Percentiles rank a stretch among this genome's conserved stretches.
Evolutionary conservation across 202 grass and related monocot genomes (phyloP).

Genomic region (Miscanthus sacchariflorus): DNA sequence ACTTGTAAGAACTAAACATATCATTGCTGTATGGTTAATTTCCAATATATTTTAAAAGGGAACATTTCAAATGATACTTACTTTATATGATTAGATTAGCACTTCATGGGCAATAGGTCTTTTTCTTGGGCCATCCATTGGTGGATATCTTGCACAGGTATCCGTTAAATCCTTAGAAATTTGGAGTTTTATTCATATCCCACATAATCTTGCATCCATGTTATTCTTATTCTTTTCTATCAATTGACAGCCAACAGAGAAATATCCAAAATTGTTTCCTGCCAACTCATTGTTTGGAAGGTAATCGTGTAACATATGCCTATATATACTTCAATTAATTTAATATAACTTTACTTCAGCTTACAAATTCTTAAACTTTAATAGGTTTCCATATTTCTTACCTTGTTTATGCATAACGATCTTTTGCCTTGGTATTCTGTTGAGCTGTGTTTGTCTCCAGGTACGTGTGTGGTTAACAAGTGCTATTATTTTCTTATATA

Average conservation of each 20-base stretch:
- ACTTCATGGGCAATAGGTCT: not conserved
- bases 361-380: not conserved
- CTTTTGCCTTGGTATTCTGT: not conserved
- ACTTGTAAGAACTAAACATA: constrained; percentile 51
- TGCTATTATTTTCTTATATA: not conserved
- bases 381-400: constrained; percentile 17
- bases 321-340: not conserved
- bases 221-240: not conserved
- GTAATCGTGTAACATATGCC: not conserved
- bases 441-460: constrained; percentile 7
- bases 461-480: not conserved
- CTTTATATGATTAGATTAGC: not conserved
- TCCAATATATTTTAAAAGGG: not conserved
- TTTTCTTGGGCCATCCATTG: not conserved
- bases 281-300: not conserved
- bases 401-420: constrained; percentile 4
- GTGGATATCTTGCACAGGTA: not conserved
- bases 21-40: not conserved
- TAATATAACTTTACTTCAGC: not conserved
- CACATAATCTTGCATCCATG: not conserved
- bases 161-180: not conserved
- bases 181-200: not conserved
- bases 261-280: not conserved
- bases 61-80: not conserved
- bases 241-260: not conserved